A percentile compares a stretch with the other conserved stretches of the same genome.
These are phyloP conservation scores for Trichoderma pleuroti DNA, from an alignment of 2,329 filamentous ascomycete species.

Conservation along the genomic window DNA sequence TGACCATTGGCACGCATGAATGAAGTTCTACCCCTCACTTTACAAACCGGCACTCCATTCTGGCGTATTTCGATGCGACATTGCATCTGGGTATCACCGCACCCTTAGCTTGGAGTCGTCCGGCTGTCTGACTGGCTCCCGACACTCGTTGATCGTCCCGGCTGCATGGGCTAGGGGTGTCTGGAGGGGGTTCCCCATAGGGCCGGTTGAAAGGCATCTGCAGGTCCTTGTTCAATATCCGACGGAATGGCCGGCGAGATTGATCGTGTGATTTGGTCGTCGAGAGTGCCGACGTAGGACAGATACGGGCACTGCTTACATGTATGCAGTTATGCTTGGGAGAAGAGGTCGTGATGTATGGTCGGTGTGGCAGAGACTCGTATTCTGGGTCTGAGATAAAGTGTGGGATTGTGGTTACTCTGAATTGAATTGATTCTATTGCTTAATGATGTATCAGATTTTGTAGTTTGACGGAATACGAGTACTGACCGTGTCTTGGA, in stretches of 20 bases:
- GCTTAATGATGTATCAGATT: not conserved
- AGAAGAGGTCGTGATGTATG: not conserved
- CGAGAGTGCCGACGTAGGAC: not conserved
- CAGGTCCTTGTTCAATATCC: not conserved
- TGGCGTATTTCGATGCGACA: not conserved
- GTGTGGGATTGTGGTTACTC: not conserved
- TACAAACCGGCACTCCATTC: not conserved
- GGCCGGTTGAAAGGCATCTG: slow-evolving; percentile 1
- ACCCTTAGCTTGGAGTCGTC: not conserved
- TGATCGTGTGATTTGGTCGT: not conserved
- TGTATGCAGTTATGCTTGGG: not conserved
- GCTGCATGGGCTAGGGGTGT: not conserved
- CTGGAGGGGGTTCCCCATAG: not conserved
- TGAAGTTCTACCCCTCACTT: not conserved
- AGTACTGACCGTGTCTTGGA: not conserved
- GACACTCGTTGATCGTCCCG: slow-evolving; percentile 1
- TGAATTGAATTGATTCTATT: not conserved
- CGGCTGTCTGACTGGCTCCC: not conserved
- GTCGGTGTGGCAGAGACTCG: not conserved
- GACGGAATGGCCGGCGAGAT: not conserved
- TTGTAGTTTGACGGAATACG: not conserved
- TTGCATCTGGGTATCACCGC: slow-evolving; percentile 3
- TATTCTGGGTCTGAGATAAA: not conserved
- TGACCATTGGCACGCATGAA: not conserved
- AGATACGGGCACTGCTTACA: no score